Conservation (phyloP, 2,329 filamentous ascomycete genomes). For the Fusarium nisikadoi region DNA sequence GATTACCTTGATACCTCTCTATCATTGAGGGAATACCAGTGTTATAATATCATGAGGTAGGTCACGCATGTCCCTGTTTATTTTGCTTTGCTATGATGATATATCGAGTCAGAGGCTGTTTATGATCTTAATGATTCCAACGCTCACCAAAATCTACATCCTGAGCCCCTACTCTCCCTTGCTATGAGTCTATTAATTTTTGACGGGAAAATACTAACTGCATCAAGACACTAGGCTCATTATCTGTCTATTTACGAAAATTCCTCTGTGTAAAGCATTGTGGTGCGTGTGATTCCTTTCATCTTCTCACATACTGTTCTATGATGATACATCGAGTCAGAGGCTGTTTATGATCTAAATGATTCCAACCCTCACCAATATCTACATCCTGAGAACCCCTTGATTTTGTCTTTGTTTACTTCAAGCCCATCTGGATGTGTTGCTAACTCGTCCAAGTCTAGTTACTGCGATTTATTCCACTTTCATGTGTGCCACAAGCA, state of each 20-base stretch:
- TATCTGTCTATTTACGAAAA: background rate
- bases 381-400: constrained; percentile 36
- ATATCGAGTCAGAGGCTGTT: constrained; percentile 58
- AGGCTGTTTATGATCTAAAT: constrained; percentile 61
- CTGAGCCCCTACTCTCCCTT: constrained; percentile 16
- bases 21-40: background rate
- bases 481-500: background rate
- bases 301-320: constrained; percentile 29
- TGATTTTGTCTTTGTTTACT: background rate
- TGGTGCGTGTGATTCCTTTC: constrained; percentile 37
- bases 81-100: constrained; percentile 52
- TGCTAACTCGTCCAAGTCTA: background rate
- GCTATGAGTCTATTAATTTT: background rate
- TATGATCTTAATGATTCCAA: constrained; percentile 57
- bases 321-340: constrained; percentile 57
- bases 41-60: constrained; percentile 35
- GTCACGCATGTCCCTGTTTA: background rate
- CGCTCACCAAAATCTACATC: constrained; percentile 46
- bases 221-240: background rate
- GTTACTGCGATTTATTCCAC: background rate
- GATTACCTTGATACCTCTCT: background rate
- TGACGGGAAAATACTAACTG: background rate
- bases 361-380: constrained; percentile 52
- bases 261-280: background rate
- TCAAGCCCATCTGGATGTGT: background rate